Base-by-base conservation (phyloP, 2,329 filamentous ascomycete genomes). In the Colletotrichum tamarilloi region DNA sequence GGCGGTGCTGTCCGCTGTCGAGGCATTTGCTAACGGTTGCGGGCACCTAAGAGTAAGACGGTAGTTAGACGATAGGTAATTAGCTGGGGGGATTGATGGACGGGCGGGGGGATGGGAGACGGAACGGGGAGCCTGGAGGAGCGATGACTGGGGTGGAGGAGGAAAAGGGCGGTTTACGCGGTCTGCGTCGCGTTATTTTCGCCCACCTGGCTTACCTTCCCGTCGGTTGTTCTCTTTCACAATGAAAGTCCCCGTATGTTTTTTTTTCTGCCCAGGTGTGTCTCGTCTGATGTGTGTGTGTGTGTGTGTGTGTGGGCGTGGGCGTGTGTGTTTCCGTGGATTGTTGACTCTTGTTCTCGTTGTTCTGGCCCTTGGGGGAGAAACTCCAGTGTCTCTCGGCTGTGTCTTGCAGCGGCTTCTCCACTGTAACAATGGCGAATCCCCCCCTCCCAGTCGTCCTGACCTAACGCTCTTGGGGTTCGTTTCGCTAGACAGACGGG, bases 121-220 rank as follows among this genome's bases (percentile, higher is more conserved):
- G 42, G 19, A 19, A 49, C 8, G 19, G 42, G 19, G 42, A n/a
- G 38, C 14, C 42, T 19, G 42, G 19, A 49, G 42, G 19, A 49
- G 42, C 42, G 42, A 49, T 9, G 9, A 49, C 19, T 49, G 42
- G 16, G 35, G 38, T 42, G 42, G 42, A 5, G 32, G 32, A 35
- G 32, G 32, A 35, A n/a, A 49, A 19, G 32, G 46, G 63, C 32
- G 68, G 63, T 67, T 72, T 68, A 72, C 63, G 64, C 63, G 68
- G 68, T 68, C 49, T 46, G 11, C 22, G 38, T 67, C 68, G 64
- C 68, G 68, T 68, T 56, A 52, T 52, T 62, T 32, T 60, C 38
- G 28, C 24, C 42, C 46, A 32, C 46, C 62, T 53, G 3, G 42
- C 28, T 14, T 11, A 2, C 32, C 32, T 35, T 35, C 32, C 32